Base-by-base conservation (phyloP, 345 rosid species). In the Limnanthes douglasii region DNA sequence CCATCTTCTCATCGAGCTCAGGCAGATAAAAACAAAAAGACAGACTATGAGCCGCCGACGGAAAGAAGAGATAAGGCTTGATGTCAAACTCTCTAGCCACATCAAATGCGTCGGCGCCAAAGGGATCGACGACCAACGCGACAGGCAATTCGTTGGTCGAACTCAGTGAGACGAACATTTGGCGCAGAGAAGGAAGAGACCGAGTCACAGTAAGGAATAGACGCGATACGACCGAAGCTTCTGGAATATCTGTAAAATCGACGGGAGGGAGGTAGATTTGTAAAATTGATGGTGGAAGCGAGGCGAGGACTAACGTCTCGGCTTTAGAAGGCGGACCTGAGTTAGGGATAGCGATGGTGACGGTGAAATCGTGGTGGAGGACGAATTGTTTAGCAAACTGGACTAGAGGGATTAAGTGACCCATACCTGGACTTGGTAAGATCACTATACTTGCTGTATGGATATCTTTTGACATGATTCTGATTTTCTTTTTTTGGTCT, bases 391-490 rank as follows among this genome's bases (percentile, higher is more conserved):
- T 62, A 13, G 60, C 73, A 0, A 79, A 78, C 50, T 75, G 78
- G 1, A 79, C 45, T 35, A 69, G 56, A 0, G 85, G 88, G 59
- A 69, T 71, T 2, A 73, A 50, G 55, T 77, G 90, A 15, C 94
- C 78, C 68, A 71, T 50, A 35, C 94, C 85, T 5, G 81, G 90
- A 41, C 88, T 73, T 2, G 84, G 62, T 3, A 81, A 50, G 10
- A 81, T 47, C n/a, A n/a, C n/a, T n/a, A n/a, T n/a, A n/a, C n/a
- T n/a, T n/a, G n/a, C n/a, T n/a, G n/a, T n/a, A n/a, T n/a, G n/a
- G n/a, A n/a, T n/a, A n/a, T n/a, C n/a, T n/a, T n/a, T n/a, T n/a
- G n/a, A n/a, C n/a, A n/a, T n/a, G n/a, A n/a, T n/a, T n/a, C n/a
- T n/a, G n/a, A n/a, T n/a, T n/a, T n/a, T n/a, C n/a, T n/a, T n/a